Evolutionary conservation across 441 rosid species (phyloP).

Genomic region (Melastoma candidum): DNA sequence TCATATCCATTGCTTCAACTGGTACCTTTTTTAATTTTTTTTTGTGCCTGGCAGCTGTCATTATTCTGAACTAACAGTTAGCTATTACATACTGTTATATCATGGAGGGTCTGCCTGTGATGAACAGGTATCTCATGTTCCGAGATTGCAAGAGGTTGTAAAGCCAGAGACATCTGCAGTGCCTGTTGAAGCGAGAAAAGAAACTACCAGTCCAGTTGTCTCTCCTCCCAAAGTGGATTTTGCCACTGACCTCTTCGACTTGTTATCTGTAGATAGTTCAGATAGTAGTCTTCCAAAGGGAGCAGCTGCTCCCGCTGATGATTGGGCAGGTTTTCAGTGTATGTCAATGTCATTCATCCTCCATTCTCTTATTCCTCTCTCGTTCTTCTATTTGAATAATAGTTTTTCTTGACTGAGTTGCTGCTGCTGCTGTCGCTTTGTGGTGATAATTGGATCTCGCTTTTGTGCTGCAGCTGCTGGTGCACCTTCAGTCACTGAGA

Average conservation of each 20-base stretch:
- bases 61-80: too few species aligned
- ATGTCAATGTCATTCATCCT: constrained; percentile 17
- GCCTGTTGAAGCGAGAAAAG: constrained; percentile 31
- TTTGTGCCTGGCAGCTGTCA: too few species aligned
- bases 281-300: constrained; percentile 50
- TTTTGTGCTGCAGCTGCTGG: constrained; percentile 51
- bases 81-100: too few species aligned
- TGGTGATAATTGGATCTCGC: too few species aligned
- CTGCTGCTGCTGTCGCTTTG: too few species aligned
- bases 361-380: too few species aligned
- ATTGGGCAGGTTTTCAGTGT: constrained; percentile 99
- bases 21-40: too few species aligned
- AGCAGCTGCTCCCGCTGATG: constrained; percentile 46
- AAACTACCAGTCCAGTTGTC: constrained; percentile 23
- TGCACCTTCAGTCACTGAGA: constrained; percentile 40
- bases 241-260: constrained; percentile 82
- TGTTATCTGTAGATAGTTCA: constrained; percentile 71
- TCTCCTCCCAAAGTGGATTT: constrained; percentile 68
- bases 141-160: constrained; percentile 38
- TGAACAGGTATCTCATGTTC: constrained; percentile 36
- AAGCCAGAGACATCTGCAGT: constrained; percentile 34
- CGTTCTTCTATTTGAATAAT: too few species aligned
- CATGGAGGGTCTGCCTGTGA: background rate
- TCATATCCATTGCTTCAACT: too few species aligned
- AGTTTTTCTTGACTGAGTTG: too few species aligned